A percentile compares a stretch with the other conserved stretches of the same genome.
phyloP scores from a whole-genome alignment of 305 asterid species.

The Coffea humblotiana region DNA sequence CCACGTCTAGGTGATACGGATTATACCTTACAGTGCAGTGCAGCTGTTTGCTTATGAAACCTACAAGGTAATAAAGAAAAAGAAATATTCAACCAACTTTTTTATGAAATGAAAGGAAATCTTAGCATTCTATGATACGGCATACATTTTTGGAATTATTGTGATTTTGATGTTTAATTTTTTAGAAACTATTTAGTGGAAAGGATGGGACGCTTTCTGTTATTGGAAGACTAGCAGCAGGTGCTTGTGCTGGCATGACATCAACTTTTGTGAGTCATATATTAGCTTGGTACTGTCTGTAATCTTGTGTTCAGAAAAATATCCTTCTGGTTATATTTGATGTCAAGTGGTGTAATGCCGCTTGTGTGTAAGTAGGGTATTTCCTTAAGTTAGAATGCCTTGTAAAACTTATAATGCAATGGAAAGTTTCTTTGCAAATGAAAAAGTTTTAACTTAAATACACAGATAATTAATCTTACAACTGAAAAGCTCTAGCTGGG shows the following conservation, averaged over 20 bases:
- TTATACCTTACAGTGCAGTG: conserved; percentile 88
- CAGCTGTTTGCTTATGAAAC: conserved; percentile 90
- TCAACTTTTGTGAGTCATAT: conserved; percentile 88
- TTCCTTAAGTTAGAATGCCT: not conserved
- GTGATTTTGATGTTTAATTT: conserved; percentile 14
- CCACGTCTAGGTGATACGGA: conserved; percentile 65
- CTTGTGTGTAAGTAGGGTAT: not conserved
- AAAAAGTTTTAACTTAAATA: not conserved
- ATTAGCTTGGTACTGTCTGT: conserved; percentile 1
- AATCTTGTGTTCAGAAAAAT: conserved; percentile 11
- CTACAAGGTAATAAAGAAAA: conserved; percentile 65
- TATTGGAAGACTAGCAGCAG: conserved; percentile 93
- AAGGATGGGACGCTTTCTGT: conserved; percentile 82
- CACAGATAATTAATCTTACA: not conserved
- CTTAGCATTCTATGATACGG: not conserved
- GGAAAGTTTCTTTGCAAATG: not conserved
- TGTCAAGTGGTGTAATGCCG: not conserved
- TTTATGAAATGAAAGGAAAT: not conserved
- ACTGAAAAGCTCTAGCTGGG: not conserved
- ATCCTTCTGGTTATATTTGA: not conserved
- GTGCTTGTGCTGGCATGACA: conserved; percentile 99
- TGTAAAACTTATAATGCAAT: not conserved
- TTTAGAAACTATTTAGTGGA: conserved; percentile 65
- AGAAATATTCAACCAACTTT: not conserved
- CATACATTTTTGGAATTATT: not conserved